Evolutionary conservation across 257 asterid species (phyloP).

Genomic region (Nicotiana tabacum): DNA sequence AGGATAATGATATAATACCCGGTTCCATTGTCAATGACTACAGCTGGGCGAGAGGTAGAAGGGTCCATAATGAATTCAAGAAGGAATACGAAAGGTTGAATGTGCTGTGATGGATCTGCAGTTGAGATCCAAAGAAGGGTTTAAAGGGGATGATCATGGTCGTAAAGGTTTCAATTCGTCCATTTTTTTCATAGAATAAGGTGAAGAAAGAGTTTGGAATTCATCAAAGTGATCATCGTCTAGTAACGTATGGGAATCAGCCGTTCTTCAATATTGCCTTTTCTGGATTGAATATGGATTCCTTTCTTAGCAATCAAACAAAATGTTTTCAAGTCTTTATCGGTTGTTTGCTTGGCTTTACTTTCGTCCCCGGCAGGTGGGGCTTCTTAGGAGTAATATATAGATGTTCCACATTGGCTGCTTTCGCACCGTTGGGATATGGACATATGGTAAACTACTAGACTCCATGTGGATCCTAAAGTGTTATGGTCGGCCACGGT

Average conservation of each 20-base stretch:
- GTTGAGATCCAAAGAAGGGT: constrained; percentile 44
- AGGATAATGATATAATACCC: constrained; percentile 42
- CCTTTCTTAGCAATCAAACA: constrained; percentile 10
- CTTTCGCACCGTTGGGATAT: too few species aligned
- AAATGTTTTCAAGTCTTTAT: background rate
- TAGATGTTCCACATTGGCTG: background rate
- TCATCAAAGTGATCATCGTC: constrained; percentile 19
- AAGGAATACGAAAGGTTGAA: background rate
- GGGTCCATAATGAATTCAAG: constrained; percentile 57
- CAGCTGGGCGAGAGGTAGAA: constrained; percentile 76
- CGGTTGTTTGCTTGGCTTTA: background rate
- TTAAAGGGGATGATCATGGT: constrained; percentile 47
- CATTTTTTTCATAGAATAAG: constrained; percentile 25
- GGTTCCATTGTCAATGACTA: constrained; percentile 93
- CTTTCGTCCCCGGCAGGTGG: background rate
- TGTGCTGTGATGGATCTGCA: constrained; percentile 31
- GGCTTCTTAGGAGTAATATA: background rate
- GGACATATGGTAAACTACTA: too few species aligned
- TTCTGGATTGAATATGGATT: background rate
- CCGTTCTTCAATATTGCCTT: background rate
- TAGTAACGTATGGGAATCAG: background rate
- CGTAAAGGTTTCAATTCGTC: constrained; percentile 27
- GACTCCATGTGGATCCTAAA: background rate
- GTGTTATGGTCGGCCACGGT: too few species aligned
- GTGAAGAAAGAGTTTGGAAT: background rate